phyloP scores from a whole-genome alignment of 352 stramenopile genomes.

The Globisporangium polare region DNA sequence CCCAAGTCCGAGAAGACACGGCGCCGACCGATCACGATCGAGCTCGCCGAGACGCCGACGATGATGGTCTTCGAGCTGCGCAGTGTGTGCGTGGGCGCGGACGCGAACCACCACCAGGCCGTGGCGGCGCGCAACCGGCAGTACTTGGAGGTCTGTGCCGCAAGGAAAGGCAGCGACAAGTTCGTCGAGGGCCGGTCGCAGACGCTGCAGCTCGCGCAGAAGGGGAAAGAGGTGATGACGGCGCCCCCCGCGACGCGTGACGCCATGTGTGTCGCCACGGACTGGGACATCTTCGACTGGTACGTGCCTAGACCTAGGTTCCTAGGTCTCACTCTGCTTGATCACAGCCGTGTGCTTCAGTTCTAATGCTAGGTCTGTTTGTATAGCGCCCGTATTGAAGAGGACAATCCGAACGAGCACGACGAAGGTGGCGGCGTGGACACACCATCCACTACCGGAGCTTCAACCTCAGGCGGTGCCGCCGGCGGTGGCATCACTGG shows the following conservation, averaged over 20 bases:
- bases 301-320: no score
- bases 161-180: slow-evolving; percentile 79
- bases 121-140: slow-evolving; percentile 56
- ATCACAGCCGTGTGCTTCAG: background rate
- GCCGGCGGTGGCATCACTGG: background rate
- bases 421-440: slow-evolving; percentile 23
- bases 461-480: background rate
- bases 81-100: slow-evolving; percentile 63
- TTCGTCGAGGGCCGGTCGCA: slow-evolving; percentile 61
- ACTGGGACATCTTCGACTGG: slow-evolving; percentile 88
- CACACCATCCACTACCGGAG: background rate
- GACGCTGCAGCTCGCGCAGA: slow-evolving; percentile 72
- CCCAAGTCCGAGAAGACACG: slow-evolving; percentile 6
- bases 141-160: slow-evolving; percentile 56
- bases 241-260: slow-evolving; percentile 70
- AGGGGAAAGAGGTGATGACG: slow-evolving; percentile 83
- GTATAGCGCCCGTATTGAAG: slow-evolving; percentile 22
- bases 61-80: slow-evolving; percentile 59
- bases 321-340: background rate
- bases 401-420: slow-evolving; percentile 33
- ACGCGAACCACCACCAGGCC: slow-evolving; percentile 38
- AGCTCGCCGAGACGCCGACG: slow-evolving; percentile 55
- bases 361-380: background rate
- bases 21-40: slow-evolving; percentile 41
- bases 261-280: slow-evolving; percentile 62